Evolutionary conservation across 495 filamentous ascomycete species (phyloP).

Genomic region (Aspergillus cavernicola): DNA sequence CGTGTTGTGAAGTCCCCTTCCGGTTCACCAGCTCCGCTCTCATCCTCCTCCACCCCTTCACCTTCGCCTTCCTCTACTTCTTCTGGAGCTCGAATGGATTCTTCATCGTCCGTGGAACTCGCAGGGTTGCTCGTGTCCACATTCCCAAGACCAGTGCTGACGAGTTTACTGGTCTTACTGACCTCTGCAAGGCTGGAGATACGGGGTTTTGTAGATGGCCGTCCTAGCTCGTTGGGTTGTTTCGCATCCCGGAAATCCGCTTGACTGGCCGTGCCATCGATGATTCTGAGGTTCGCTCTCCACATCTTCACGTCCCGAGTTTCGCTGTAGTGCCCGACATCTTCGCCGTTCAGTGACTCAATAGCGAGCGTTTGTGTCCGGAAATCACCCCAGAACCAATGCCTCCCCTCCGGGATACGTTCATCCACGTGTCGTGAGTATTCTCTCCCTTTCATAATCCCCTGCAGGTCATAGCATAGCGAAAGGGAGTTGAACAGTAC

Average conservation of each 20-base stretch:
- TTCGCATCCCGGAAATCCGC: conserved; percentile 23
- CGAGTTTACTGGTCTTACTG: conserved; percentile 34
- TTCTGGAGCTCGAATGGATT: neutral
- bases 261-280: conserved; percentile 32
- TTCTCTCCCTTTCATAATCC: conserved; percentile 35
- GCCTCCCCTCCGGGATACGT: conserved; percentile 39
- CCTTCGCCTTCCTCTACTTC: conserved; percentile 9
- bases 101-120: conserved; percentile 19
- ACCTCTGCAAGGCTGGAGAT: conserved; percentile 27
- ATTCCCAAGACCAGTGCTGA: conserved; percentile 29
- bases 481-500: conserved; percentile 37
- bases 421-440: conserved; percentile 42
- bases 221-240: conserved; percentile 22
- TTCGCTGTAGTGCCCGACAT: conserved; percentile 40
- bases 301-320: conserved; percentile 42
- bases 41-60: conserved; percentile 4
- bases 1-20: conserved; percentile 17
- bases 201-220: conserved; percentile 20
- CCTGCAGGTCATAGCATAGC: conserved; percentile 32
- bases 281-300: conserved; percentile 40
- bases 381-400: conserved; percentile 56
- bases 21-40: neutral
- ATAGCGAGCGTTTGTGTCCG: conserved; percentile 53
- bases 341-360: conserved; percentile 48
- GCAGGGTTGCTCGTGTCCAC: conserved; percentile 22